Percentiles rank a stretch among this genome's conserved stretches.
These are phyloP conservation scores for Talaromyces sp. DNA, from an alignment of 2,329 filamentous ascomycete genomes.

Conservation along the genomic window DNA sequence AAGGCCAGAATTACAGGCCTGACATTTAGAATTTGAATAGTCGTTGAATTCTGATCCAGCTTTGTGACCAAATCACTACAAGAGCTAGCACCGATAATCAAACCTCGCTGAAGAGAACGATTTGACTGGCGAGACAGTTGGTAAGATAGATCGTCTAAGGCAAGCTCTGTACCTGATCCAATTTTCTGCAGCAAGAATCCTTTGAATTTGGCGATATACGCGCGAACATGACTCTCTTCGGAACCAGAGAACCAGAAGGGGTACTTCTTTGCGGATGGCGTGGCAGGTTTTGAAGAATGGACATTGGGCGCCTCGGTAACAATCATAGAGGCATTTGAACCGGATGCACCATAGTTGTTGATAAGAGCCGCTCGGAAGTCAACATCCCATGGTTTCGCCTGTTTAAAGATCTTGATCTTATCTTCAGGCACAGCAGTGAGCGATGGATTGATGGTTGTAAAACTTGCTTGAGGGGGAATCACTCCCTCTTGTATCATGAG, in stretches of 20 bases:
- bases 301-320: slow-evolving; percentile 13
- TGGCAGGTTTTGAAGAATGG: too few relatives aligned
- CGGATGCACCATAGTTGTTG: slow-evolving; percentile 33
- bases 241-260: slow-evolving; percentile 1
- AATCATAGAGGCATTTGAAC: slow-evolving; percentile 30
- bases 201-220: neutral
- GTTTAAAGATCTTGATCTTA: slow-evolving; percentile 20
- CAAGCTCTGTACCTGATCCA: too few relatives aligned
- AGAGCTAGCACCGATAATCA: too few relatives aligned
- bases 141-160: too few relatives aligned
- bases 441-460: slow-evolving; percentile 25
- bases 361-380: slow-evolving; percentile 22
- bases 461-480: slow-evolving; percentile 29
- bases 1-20: too few relatives aligned
- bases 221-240: neutral
- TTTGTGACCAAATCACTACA: too few relatives aligned
- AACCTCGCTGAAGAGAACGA: too few relatives aligned
- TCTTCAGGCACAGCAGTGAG: slow-evolving; percentile 19
- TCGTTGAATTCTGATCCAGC: too few relatives aligned
- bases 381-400: slow-evolving; percentile 14
- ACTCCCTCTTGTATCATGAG: slow-evolving; percentile 37
- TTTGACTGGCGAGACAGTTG: too few relatives aligned
- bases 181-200: too few relatives aligned
- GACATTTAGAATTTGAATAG: too few relatives aligned
- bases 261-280: neutral